Percentiles rank a stretch among this genome's conserved stretches.
phyloP scores from a whole-genome alignment of 1,139 yeast genomes.

The Oligophagozyma castellii region DNA sequence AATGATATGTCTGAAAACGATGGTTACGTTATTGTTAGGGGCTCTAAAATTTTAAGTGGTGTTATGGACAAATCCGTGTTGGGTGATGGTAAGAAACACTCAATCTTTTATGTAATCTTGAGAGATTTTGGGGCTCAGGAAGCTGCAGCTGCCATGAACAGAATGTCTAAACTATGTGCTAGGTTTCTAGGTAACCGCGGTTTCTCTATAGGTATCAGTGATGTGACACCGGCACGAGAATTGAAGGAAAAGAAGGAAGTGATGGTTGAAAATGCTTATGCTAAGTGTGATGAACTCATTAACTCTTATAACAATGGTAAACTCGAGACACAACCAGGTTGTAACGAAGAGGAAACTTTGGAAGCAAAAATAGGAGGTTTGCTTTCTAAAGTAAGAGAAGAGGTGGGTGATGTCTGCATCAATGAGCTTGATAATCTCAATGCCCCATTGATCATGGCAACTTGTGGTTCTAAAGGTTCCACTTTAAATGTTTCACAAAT shows the following conservation, averaged over 20 bases:
- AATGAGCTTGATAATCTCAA: conserved; percentile 78
- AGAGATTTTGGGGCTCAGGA: conserved; percentile 93
- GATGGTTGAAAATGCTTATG: conserved; percentile 84
- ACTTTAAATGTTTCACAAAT: conserved; percentile 95
- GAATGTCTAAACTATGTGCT: conserved; percentile 98
- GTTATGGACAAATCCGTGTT: conserved; percentile 93
- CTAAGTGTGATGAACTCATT: conserved; percentile 85
- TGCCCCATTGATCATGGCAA: conserved; percentile 97
- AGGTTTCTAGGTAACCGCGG: conserved; percentile 90
- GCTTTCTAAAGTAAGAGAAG: conserved; percentile 93
- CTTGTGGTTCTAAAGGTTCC: conserved; percentile 98
- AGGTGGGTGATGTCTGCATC: conserved; percentile 96
- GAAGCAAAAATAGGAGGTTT: conserved; percentile 97
- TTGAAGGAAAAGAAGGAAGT: conserved; percentile 69
- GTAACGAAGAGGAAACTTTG: conserved; percentile 94
- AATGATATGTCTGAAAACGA: conserved; percentile 97
- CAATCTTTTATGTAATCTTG: conserved; percentile 86
- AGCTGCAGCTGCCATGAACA: conserved; percentile 92
- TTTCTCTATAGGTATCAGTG: conserved; percentile 92
- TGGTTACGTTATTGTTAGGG: conserved; percentile 82
- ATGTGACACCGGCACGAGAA: conserved; percentile 85
- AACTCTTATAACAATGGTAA: conserved; percentile 69
- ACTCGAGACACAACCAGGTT: conserved; percentile 96
- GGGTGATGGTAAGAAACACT: conserved; percentile 97
- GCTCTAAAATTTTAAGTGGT: conserved; percentile 80